Evolutionary conservation across 768 basidiomycete genomes (phyloP).

Genomic region (Suillus cothurnatus): DNA sequence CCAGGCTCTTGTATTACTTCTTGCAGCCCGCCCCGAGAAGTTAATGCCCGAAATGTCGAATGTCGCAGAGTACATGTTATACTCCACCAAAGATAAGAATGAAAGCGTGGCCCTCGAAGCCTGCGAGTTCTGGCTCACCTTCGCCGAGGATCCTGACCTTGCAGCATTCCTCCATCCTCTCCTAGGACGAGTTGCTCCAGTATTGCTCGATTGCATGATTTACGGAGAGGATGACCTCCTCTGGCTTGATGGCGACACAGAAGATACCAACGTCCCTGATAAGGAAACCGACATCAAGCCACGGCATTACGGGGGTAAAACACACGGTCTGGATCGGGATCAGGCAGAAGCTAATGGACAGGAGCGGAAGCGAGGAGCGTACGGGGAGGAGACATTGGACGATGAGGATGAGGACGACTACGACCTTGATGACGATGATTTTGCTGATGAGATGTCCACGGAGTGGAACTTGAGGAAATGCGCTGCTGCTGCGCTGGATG

Average conservation of each 20-base stretch:
- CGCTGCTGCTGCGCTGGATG: constrained; percentile 95
- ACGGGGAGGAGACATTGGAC: constrained; percentile 80
- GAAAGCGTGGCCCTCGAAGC: constrained; percentile 97
- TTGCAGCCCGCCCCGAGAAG: constrained; percentile 93
- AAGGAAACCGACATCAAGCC: constrained; percentile 97
- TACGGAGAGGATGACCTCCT: constrained; percentile 96
- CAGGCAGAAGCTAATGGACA: constrained; percentile 35
- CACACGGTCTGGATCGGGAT: constrained; percentile 84
- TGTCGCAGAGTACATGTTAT: constrained; percentile 98
- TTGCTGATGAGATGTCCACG: constrained; percentile 95
- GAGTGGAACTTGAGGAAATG: constrained; percentile 99
- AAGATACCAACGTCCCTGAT: constrained; percentile 89
- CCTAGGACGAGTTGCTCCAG: constrained; percentile 89
- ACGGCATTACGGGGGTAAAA: constrained; percentile 83
- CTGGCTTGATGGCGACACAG: constrained; percentile 90
- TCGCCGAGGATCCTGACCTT: constrained; percentile 93
- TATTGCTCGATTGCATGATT: constrained; percentile 96
- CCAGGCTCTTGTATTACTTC: constrained; percentile 89
- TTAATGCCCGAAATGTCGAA: constrained; percentile 94
- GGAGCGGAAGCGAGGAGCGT: constrained; percentile 53
- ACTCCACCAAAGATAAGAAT: constrained; percentile 96
- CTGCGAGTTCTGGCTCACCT: constrained; percentile 99
- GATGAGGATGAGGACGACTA: constrained; percentile 90
- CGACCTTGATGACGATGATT: constrained; percentile 78
- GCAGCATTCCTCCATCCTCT: constrained; percentile 83